Evolutionary conservation across 129 eudicot genomes (phyloP), one percentile per base, ranked within the genome.

Genomic region (Tagetes erecta): DNA sequence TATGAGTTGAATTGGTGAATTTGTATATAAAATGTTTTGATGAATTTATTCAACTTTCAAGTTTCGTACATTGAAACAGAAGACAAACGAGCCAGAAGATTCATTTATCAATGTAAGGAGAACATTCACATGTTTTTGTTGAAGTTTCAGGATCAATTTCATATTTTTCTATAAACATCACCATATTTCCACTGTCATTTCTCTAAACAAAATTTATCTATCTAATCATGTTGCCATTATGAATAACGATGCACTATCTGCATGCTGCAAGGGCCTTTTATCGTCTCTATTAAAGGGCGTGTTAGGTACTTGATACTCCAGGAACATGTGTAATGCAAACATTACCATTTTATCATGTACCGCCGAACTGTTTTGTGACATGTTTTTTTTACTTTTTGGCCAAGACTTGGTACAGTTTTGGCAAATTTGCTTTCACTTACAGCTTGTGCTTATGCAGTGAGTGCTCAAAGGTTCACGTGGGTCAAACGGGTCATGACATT

Each of bases 381-480:
- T 44, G 49, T 44, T 44, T 44, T 44, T 44, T 7, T 44, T 2
- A 44, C 49, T 44, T 44, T 44, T 44, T 1, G 10, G 49, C 8
- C 49, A 44, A 7, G 10, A 39, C 41, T 39, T 8, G 11, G 11
- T 44, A 8, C 2, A 44, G 9, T 7, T 44, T 44, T 8, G 49
- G 6, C 49, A 68, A 49, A 36, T 0, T 70, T 70, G 36, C 27
- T 51, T 51, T n/a, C 74, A 70, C 62, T 70, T 52, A 39, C 57
- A 47, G 67, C 33, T 78, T 71, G 45, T 56, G 76, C 27, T 78
- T 70, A 45, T 76, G 84, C 86, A 95, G 99, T 13, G 92, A 91
- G 65, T 95, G 97, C 81, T 73, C 92, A 31, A 94, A 87, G 71
- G 83, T 95, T 47, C 97, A 88, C 70, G 87, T 91, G 65, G 90